A percentile compares a stretch with the other conserved stretches of the same genome.
Evolutionary conservation across 306 rosid species (phyloP).

Genomic region (Sechiopsis laciniata): DNA sequence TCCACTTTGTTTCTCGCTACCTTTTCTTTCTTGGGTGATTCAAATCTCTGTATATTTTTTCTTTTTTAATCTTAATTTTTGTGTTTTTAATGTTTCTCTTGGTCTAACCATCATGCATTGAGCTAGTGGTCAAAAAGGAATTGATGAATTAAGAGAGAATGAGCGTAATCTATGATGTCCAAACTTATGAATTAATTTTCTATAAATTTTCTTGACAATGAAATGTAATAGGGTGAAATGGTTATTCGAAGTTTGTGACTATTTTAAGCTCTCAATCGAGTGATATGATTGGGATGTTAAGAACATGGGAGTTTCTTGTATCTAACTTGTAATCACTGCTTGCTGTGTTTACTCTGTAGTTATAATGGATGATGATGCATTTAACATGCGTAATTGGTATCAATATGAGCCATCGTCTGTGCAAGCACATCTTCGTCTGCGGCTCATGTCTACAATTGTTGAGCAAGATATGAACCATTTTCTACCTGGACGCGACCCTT

Average conservation of each 20-base stretch:
- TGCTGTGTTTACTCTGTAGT: conserved; percentile 43
- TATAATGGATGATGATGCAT: conserved; percentile 80
- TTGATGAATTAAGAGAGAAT: too few relatives aligned
- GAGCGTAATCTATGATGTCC: too few relatives aligned
- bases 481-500: conserved; percentile 68
- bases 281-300: conserved; percentile 25
- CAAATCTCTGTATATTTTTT: not conserved
- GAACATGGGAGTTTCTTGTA: conserved; percentile 21
- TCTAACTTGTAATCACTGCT: conserved; percentile 19
- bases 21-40: not conserved
- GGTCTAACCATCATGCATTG: not conserved
- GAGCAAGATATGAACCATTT: conserved; percentile 70
- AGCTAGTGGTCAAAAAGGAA: too few relatives aligned
- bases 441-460: conserved; percentile 77
- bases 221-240: too few relatives aligned
- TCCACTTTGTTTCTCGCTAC: not conserved
- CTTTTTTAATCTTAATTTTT: not conserved
- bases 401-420: conserved; percentile 73
- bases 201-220: too few relatives aligned
- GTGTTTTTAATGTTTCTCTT: not conserved
- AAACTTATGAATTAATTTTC: too few relatives aligned
- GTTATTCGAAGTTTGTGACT: not conserved
- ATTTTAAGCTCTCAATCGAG: not conserved
- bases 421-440: conserved; percentile 83
- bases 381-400: conserved; percentile 96